Evolutionary conservation across 345 rosid genomes (phyloP), one percentile per base, ranked within the genome.

Genomic region (Pistacia vera): DNA sequence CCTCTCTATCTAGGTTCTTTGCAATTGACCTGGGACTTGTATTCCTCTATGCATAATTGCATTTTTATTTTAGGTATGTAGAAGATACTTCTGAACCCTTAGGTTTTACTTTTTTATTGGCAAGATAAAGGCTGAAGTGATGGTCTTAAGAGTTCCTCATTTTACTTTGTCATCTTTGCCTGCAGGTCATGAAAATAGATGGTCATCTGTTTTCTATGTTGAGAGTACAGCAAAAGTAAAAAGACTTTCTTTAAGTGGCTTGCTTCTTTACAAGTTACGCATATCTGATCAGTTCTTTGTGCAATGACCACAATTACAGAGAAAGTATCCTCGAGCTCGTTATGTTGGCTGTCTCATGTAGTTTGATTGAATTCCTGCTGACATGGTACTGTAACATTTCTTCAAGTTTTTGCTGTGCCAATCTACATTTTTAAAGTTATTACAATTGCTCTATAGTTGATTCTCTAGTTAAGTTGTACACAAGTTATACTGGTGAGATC

Each of bases 1-100:
- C 2, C 35, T 76, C 76, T 68, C 56, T 66, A 35, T 68, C 52
- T 77, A 91, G 98, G 83, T 96, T 77, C 91, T 93, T 74, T 96
- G 99, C 85, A 93, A 96, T 25, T 97, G 98, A 78, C 98, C 99
- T 18, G 97, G 98, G 78, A 95, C 25, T 4, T 96, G 99, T 78
- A 80, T 96, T 79, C 98, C 99, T 80, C 85, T 96, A 5, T 92
- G 97, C 49, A 62, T 73, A 55, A 93, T 93, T 55, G 94, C 98
- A 30, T 91, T 91, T 81, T 49, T 88, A 63, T 89, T 96, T 82
- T 93, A 93, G 97, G 99, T 96, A 58, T 33, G 76, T 65, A 49
- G 14, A 18, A 65, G 35, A 74, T 68, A 72, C 70, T 36, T 36
- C 41, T 36, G 41, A 36, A 36, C 41, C 41, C 5, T 36, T 36